Evolutionary conservation across 495 filamentous ascomycete genomes (phyloP).

Genomic region (Xylaria sp.): DNA sequence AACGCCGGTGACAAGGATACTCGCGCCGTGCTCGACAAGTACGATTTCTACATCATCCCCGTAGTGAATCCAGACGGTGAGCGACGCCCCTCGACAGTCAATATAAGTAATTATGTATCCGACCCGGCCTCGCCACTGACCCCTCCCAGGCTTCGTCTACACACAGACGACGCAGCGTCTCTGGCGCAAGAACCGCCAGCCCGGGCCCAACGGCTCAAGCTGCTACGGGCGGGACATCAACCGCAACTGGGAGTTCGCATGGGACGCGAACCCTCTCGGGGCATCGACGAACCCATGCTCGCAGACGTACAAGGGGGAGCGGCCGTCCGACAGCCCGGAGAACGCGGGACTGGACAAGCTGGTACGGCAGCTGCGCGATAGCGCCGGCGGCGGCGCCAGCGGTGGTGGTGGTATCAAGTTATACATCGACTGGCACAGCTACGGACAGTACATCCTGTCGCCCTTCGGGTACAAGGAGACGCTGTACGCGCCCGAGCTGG

Average conservation of each 20-base stretch:
- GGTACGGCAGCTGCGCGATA: constrained; percentile 47
- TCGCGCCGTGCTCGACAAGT: constrained; percentile 49
- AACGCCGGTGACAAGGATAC: constrained; percentile 41
- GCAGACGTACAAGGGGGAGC: constrained; percentile 53
- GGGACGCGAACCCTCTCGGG: constrained; percentile 49
- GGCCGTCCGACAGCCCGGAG: constrained; percentile 40
- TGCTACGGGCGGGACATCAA: constrained; percentile 59
- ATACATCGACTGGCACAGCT: constrained; percentile 60
- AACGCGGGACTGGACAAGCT: constrained; percentile 35
- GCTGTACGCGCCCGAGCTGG: constrained; percentile 46
- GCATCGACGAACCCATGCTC: constrained; percentile 56
- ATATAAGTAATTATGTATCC: too few relatives aligned
- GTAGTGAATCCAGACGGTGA: constrained; percentile 59
- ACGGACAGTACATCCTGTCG: constrained; percentile 47
- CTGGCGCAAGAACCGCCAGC: constrained; percentile 60
- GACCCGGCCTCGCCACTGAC: background rate
- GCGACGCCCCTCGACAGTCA: background rate
- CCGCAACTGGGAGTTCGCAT: constrained; percentile 59
- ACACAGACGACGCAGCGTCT: constrained; percentile 55
- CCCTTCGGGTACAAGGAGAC: constrained; percentile 35
- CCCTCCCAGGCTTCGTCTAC: constrained; percentile 51
- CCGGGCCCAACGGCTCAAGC: constrained; percentile 36
- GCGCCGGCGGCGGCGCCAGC: too few relatives aligned
- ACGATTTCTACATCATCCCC: constrained; percentile 61
- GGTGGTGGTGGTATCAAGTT: constrained; percentile 55